Base-by-base conservation (phyloP, 2,329 filamentous ascomycete species). In the Lomentospora prolificans region DNA sequence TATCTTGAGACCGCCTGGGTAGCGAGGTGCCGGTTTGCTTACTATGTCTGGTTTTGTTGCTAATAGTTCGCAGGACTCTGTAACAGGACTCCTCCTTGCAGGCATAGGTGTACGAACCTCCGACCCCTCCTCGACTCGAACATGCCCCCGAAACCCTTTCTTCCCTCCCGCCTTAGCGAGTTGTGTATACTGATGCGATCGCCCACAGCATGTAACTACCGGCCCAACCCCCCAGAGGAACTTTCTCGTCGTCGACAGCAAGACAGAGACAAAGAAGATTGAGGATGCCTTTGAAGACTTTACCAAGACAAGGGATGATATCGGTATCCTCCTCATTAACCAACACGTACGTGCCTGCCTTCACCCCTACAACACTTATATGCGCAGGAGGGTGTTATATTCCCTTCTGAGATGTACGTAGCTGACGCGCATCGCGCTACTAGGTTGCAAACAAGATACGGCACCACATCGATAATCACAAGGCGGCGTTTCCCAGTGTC, bases 291-390 rank as follows among this genome's bases (percentile, higher is more conserved):
- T 99, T 69, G 87, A 95, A 61, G 80, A 80, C 62, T 97, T 96
- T 71, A 96, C 90, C 7, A 82, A 83, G 57, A 82, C 94, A 71
- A 80, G 94, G 68, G 97, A 97, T 72, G 94, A 99, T 68, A 96
- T 99, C 69, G 94, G 90, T 27, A 95, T 99, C 64, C 72, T 99
- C 59, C 75, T 99, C 62, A 97, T 99, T 72, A 99, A 99, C 71
- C 94, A 99, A 73, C 94, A 99, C 74, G 92, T 96, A 73, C 61
- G 78, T 74, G 6, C 52, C n/a, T 44, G 4, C 24, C n/a, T n/a
- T n/a, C n/a, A n/a, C n/a, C n/a, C n/a, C n/a, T n/a, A n/a, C n/a
- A n/a, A n/a, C n/a, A n/a, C n/a, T n/a, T n/a, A n/a, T n/a, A n/a
- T n/a, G n/a, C n/a, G n/a, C n/a, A n/a, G n/a, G n/a, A n/a, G n/a